phyloP scores from a whole-genome alignment of 1,284 basidiomycete species.

The Trichosporon coremiiforme region DNA sequence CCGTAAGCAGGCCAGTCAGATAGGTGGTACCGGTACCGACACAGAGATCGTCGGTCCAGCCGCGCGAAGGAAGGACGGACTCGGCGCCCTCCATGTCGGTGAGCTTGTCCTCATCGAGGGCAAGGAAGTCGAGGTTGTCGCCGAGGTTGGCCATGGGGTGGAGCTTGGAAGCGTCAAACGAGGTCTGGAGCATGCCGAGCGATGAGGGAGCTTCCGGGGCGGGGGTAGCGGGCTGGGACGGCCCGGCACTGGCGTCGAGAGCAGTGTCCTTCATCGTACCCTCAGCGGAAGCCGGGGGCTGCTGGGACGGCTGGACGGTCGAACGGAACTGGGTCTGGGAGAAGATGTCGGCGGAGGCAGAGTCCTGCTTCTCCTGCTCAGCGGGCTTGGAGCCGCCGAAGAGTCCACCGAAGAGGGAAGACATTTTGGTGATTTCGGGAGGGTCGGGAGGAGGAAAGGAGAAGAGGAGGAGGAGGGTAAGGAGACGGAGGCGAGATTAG shows the following conservation, averaged over 20 bases:
- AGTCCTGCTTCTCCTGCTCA: constrained; percentile 28
- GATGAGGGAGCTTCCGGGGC: constrained; percentile 61
- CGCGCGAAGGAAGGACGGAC: constrained; percentile 86
- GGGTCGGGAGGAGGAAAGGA: constrained; percentile 8
- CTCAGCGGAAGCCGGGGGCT: constrained; percentile 26
- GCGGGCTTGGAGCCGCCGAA: constrained; percentile 37
- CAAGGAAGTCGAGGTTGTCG: constrained; percentile 80
- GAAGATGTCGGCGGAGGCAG: constrained; percentile 51
- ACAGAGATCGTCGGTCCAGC: constrained; percentile 99
- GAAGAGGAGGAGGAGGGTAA: constrained; percentile 12
- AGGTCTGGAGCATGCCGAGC: constrained; percentile 75
- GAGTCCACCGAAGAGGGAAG: constrained; percentile 52
- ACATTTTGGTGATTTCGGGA: constrained; percentile 40
- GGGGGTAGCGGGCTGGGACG: constrained; percentile 26
- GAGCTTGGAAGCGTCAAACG: constrained; percentile 83
- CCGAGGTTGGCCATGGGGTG: constrained; percentile 87
- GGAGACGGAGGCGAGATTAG: constrained; percentile 15
- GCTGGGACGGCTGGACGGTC: constrained; percentile 33
- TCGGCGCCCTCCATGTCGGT: constrained; percentile 79
- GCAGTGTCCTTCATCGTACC: constrained; percentile 17
- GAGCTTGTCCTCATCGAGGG: constrained; percentile 90
- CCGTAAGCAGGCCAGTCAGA: constrained; percentile 88
- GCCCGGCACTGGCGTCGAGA: constrained; percentile 24
- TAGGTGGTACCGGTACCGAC: constrained; percentile 99
- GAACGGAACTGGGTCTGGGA: constrained; percentile 48